Conservation (phyloP, 345 rosid genomes). For the Gynandropsis gynandra region DNA sequence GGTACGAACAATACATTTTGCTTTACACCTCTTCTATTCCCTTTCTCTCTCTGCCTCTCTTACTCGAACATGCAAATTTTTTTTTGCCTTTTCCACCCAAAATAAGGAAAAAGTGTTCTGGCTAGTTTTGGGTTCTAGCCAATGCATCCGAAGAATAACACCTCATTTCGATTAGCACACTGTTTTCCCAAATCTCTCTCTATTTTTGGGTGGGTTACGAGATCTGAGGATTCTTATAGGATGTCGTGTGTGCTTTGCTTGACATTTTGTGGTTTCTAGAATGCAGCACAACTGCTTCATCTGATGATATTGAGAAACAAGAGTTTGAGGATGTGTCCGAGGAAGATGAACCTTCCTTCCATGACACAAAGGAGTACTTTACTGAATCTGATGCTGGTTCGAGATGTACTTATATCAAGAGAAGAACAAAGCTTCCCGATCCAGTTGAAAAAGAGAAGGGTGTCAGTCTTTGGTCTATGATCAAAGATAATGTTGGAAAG, state of each 20-base stretch:
- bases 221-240: conserved; percentile 10
- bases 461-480: conserved; percentile 99
- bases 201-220: neutral
- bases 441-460: conserved; percentile 95
- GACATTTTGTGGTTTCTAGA: conserved; percentile 48
- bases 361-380: conserved; percentile 70
- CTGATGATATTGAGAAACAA: conserved; percentile 85
- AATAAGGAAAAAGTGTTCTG: neutral
- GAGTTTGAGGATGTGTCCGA: conserved; percentile 77
- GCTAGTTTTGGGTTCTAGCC: too few species aligned
- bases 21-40: conserved; percentile 4
- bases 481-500: conserved; percentile 97
- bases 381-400: conserved; percentile 37
- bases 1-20: conserved; percentile 37
- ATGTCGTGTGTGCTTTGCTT: conserved; percentile 20
- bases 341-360: conserved; percentile 65
- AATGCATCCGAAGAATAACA: neutral
- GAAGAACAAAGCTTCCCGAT: conserved; percentile 83
- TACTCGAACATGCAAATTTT: neutral
- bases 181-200: neutral
- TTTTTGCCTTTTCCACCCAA: neutral
- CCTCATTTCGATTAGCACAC: neutral
- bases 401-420: conserved; percentile 38
- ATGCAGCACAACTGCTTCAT: conserved; percentile 92
- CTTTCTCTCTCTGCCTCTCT: conserved; percentile 1